Conservation (phyloP, 1,139 yeast species). For the Blastobotrys capitulatus region DNA sequence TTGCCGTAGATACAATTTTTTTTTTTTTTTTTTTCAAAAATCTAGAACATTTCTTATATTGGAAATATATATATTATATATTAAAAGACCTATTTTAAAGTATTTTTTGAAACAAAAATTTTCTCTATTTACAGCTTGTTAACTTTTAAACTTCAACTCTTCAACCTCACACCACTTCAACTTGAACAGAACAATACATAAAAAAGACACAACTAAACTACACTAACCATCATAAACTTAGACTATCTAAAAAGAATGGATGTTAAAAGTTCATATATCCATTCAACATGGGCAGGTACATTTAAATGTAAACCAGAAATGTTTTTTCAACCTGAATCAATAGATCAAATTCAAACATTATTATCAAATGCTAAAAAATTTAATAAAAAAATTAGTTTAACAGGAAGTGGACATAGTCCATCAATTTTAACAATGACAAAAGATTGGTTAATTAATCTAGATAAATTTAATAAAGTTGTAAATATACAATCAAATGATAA, state of each 20-base stretch:
- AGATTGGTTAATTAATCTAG: conserved; percentile 88
- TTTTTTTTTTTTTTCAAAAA: too few relatives aligned
- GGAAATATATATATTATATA: too few relatives aligned
- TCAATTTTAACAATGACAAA: conserved; percentile 82
- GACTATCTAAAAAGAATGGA: conserved; percentile 3
- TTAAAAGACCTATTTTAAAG: too few relatives aligned
- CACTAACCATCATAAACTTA: too few relatives aligned
- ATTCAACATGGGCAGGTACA: conserved; percentile 90
- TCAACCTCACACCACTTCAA: too few relatives aligned
- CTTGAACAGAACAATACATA: not conserved
- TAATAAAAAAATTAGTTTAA: conserved; percentile 69
- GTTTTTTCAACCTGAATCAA: conserved; percentile 65
- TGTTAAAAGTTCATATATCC: conserved; percentile 26
- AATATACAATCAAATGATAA: conserved; percentile 46
- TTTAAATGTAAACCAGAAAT: conserved; percentile 70
- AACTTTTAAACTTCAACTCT: too few relatives aligned
- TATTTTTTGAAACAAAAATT: too few relatives aligned
- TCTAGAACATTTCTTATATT: too few relatives aligned
- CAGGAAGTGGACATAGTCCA: conserved; percentile 96
- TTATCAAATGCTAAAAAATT: conserved; percentile 58
- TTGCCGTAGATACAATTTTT: too few relatives aligned
- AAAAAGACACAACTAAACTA: too few relatives aligned
- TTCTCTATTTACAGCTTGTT: too few relatives aligned
- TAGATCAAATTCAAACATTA: conserved; percentile 59
- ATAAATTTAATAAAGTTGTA: conserved; percentile 52